phyloP scores from a whole-genome alignment of 345 rosid genomes.

The Syzygium jambos region DNA sequence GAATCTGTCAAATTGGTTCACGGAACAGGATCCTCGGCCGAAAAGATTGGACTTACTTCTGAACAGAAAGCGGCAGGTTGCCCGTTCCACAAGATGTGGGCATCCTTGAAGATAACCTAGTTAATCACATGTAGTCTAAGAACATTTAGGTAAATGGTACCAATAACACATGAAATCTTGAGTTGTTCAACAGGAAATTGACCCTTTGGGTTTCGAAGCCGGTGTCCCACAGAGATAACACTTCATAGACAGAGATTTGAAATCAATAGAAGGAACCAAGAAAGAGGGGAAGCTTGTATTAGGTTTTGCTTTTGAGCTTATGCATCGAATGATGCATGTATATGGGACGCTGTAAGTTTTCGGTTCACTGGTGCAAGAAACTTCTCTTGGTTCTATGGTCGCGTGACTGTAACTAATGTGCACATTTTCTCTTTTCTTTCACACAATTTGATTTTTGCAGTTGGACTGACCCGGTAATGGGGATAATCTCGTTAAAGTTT shows the following conservation, averaged over 20 bases:
- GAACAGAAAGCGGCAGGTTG: slow-evolving; percentile 11
- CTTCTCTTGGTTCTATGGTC: not conserved
- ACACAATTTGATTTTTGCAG: not conserved
- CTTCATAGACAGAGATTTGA: not conserved
- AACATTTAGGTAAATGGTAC: not conserved
- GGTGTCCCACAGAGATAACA: not conserved
- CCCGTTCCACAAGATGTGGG: slow-evolving; percentile 25
- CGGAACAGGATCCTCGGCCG: slow-evolving; percentile 42
- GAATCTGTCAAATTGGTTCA: slow-evolving; percentile 59
- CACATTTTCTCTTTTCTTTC: not conserved
- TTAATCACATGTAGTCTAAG: not conserved
- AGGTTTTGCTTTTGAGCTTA: not conserved
- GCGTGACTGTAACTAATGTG: not conserved
- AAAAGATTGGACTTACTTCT: slow-evolving; percentile 12
- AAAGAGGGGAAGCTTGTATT: not conserved
- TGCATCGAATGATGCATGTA: not conserved
- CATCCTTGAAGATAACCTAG: slow-evolving; percentile 15
- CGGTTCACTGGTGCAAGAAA: not conserved
- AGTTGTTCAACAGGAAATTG: not conserved
- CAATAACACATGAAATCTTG: not conserved
- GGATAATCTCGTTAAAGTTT: not conserved
- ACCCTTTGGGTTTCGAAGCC: not conserved
- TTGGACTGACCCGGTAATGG: not conserved
- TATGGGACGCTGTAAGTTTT: not conserved
- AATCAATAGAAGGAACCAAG: not conserved